A percentile compares a stretch with the other conserved stretches of the same genome.
phyloP scores from a whole-genome alignment of 805 yeast genomes.

The Komagataella pseudopastoris region DNA sequence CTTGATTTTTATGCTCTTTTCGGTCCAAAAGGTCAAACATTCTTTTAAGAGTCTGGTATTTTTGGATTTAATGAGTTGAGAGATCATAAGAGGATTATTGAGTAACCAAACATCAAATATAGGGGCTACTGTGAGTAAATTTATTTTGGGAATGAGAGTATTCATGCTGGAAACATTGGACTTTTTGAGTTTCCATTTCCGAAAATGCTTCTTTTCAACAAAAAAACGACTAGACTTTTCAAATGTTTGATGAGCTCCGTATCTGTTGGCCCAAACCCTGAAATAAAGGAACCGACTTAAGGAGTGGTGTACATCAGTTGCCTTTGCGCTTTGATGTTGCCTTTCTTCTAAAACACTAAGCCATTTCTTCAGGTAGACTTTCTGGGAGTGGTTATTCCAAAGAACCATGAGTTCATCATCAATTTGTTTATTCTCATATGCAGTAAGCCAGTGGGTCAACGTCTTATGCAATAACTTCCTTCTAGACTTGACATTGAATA shows the following conservation, averaged over 20 bases:
- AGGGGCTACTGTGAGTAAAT: neutral
- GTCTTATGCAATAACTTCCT: neutral
- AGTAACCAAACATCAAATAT: neutral
- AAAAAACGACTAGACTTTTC: neutral
- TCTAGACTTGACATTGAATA: neutral
- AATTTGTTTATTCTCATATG: neutral
- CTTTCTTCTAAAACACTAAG: neutral
- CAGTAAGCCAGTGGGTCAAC: neutral
- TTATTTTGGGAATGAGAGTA: neutral
- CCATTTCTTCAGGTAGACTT: neutral
- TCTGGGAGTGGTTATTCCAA: neutral
- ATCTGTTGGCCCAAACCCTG: neutral
- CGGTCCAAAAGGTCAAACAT: neutral
- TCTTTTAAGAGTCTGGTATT: neutral
- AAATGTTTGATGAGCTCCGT: neutral
- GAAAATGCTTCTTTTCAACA: neutral
- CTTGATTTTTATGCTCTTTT: neutral
- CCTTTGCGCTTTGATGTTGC: neutral
- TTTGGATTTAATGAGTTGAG: neutral
- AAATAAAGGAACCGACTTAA: neutral
- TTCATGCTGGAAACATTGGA: neutral
- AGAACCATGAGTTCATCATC: neutral
- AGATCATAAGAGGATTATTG: neutral
- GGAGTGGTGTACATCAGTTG: neutral
- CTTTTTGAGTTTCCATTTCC: neutral